These are phyloP conservation scores for Isochrysis galbana DNA, from an alignment of 78 protist genomes.

Conservation along the genomic window DNA sequence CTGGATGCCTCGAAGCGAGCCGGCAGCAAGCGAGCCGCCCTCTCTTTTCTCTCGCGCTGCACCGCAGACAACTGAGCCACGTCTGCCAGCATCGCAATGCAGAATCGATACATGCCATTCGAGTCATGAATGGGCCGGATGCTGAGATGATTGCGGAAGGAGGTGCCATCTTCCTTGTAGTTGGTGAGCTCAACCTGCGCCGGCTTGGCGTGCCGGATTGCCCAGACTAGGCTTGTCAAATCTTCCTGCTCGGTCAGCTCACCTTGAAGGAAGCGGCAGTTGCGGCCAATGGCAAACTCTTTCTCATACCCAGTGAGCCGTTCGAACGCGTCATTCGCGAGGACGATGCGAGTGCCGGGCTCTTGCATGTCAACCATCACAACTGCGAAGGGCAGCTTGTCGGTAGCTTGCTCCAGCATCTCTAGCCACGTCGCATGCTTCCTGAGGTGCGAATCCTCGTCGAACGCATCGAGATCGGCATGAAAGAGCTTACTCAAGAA, in stretches of 20 bases:
- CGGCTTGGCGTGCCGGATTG: not conserved
- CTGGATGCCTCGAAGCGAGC: not conserved
- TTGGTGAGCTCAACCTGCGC: not conserved
- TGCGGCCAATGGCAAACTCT: not conserved
- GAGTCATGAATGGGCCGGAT: not conserved
- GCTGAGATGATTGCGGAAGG: not conserved
- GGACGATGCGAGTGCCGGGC: not conserved
- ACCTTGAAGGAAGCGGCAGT: slow-evolving; percentile 45
- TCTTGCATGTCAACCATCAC: not conserved
- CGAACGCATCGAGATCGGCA: too few species aligned
- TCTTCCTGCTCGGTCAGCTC: not conserved
- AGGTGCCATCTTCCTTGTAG: not conserved
- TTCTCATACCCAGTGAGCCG: not conserved
- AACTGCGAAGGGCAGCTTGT: not conserved
- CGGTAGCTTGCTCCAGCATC: not conserved
- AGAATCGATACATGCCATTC: not conserved
- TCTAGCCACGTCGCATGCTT: not conserved
- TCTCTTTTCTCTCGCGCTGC: not conserved
- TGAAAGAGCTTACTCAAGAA: too few species aligned
- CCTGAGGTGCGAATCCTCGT: not conserved
- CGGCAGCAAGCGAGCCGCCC: not conserved
- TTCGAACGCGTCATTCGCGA: not conserved
- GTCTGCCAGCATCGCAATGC: not conserved
- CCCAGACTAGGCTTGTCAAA: not conserved
- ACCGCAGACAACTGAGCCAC: not conserved